phyloP scores from a whole-genome alignment of 2,329 filamentous ascomycete genomes.

The Hypoxylon sp. region DNA sequence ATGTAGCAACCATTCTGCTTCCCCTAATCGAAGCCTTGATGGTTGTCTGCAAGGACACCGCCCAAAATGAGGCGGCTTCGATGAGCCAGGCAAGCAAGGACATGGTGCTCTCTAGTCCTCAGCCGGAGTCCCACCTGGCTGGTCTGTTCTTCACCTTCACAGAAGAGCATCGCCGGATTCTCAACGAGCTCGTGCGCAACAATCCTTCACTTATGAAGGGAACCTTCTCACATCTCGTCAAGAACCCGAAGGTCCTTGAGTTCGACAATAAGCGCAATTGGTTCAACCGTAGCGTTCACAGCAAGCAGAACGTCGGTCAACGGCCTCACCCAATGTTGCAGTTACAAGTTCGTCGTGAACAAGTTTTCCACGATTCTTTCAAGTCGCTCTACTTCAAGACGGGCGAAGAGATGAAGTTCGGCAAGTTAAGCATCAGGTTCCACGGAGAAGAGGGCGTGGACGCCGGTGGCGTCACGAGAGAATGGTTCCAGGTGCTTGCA shows the following conservation, averaged over 20 bases:
- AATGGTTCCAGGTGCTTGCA: conserved; percentile 99
- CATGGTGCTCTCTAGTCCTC: conserved; percentile 79
- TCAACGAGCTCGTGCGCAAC: conserved; percentile 97
- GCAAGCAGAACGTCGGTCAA: conserved; percentile 72
- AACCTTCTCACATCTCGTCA: conserved; percentile 94
- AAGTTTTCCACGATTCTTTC: conserved; percentile 98
- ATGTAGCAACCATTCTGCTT: conserved; percentile 94
- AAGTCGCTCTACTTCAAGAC: conserved; percentile 98
- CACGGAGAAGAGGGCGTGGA: conserved; percentile 98
- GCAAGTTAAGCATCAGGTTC: conserved; percentile 98
- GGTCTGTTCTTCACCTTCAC: conserved; percentile 97
- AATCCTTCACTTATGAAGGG: conserved; percentile 99
- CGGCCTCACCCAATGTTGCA: conserved; percentile 81
- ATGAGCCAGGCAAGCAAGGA: conserved; percentile 72
- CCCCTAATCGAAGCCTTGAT: conserved; percentile 96
- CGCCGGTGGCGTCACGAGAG: conserved; percentile 94
- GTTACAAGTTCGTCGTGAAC: conserved; percentile 89
- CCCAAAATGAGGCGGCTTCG: conserved; percentile 75
- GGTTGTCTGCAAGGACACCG: conserved; percentile 99
- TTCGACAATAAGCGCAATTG: conserved; percentile 99
- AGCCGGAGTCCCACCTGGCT: conserved; percentile 86
- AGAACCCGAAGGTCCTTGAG: conserved; percentile 98
- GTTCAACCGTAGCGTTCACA: conserved; percentile 94
- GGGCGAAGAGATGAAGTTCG: conserved; percentile 98
- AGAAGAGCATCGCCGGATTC: conserved; percentile 95